These are phyloP conservation scores for Mortierella polycephala DNA, from an alignment of 371 early-diverging fungal species.

Conservation along the genomic window DNA sequence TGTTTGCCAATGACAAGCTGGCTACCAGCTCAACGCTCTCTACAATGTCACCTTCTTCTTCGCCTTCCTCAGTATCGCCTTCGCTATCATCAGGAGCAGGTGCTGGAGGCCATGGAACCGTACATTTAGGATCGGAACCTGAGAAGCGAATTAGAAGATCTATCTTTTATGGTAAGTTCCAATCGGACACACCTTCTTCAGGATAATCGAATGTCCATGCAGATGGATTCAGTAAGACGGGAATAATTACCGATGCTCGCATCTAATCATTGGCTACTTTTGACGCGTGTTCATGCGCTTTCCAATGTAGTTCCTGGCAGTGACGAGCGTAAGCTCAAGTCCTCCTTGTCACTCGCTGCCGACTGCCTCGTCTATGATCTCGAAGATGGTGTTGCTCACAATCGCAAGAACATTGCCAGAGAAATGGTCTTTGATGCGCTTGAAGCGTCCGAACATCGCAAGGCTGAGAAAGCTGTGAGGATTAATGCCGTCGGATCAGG, in stretches of 20 bases:
- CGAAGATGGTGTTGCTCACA: constrained; percentile 89
- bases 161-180: constrained; percentile 53
- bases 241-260: no score
- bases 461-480: constrained; percentile 85
- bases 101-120: neutral
- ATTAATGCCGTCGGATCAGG: constrained; percentile 90
- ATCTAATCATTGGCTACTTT: no score
- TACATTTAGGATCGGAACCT: constrained; percentile 9
- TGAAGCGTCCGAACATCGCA: constrained; percentile 73
- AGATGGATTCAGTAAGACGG: neutral
- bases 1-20: constrained; percentile 19
- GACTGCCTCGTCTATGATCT: constrained; percentile 92
- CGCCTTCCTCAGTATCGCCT: constrained; percentile 5
- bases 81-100: constrained; percentile 10
- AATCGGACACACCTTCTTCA: no score
- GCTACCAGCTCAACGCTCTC: constrained; percentile 4
- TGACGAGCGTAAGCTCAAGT: constrained; percentile 89
- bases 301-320: constrained; percentile 91
- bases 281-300: no score
- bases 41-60: constrained; percentile 11
- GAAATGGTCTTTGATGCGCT: constrained; percentile 77
- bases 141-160: constrained; percentile 51
- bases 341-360: constrained; percentile 71
- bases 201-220: neutral
- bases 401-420: constrained; percentile 84